Conservation (phyloP, 345 rosid species). For the Alliaria petiolata region DNA sequence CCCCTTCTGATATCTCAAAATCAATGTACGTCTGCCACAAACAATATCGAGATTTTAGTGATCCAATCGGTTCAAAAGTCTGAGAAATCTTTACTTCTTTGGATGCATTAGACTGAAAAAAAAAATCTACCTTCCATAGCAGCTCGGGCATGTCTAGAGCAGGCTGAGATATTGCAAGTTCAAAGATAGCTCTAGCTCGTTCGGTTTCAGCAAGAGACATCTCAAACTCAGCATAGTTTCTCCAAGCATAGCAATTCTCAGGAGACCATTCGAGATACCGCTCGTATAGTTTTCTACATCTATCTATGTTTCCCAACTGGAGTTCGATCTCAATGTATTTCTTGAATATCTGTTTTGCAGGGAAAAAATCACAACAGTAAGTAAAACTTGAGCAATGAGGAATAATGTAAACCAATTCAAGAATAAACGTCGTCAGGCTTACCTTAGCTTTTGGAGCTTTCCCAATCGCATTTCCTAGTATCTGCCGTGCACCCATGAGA, state of each 20-base stretch:
- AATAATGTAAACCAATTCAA: not conserved
- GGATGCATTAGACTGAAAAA: not conserved
- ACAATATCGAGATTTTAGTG: not conserved
- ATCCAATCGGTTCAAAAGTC: not conserved
- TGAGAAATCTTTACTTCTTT: no score
- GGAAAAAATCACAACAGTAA: not conserved
- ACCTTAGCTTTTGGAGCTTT: conserved; percentile 13
- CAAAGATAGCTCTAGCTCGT: not conserved
- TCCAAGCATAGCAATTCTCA: not conserved
- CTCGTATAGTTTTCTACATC: not conserved
- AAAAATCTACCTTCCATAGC: not conserved
- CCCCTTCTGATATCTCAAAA: not conserved
- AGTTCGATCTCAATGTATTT: not conserved
- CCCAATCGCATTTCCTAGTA: not conserved
- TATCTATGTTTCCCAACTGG: not conserved
- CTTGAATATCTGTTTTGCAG: not conserved
- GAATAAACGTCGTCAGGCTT: not conserved
- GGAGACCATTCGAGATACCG: not conserved
- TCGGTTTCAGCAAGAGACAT: not conserved
- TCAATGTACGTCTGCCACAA: not conserved
- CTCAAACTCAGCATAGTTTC: not conserved
- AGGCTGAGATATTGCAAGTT: not conserved
- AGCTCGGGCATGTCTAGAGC: not conserved
- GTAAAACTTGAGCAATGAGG: not conserved
- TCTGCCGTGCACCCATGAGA: not conserved